Evolutionary conservation across 768 basidiomycete genomes (phyloP), one percentile per base, ranked within the genome.

Genomic region (Lyophyllum atratum): DNA sequence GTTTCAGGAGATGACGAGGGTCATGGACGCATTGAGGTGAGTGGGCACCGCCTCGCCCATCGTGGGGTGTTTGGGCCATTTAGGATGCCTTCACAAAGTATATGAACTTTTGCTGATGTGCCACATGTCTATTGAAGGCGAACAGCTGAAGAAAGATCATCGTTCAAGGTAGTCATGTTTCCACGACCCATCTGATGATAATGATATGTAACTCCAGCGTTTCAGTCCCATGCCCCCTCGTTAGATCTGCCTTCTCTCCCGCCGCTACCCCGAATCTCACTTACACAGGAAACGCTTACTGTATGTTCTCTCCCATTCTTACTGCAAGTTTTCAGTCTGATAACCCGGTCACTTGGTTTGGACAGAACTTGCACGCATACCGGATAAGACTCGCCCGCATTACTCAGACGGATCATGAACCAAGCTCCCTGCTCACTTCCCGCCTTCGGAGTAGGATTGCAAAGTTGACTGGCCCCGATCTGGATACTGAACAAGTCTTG

Each of bases 351-450:
- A 19, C n/a, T 40, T 15, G n/a, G 2, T 40, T 40, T 40, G 39
- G 17, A 49, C 33, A 69, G 69, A 64, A 53, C 52, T 21, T 68
- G 24, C 65, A 66, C 47, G 60, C 65, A 7, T 60, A 66, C 42
- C 65, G 68, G 44, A 17, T 52, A 7, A 60, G 65, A n/a, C 56
- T 69, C 10, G 59, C 54, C 37, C 55, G 54, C 9, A 40, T 62
- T 3, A 33, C 53, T 31, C 47, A 56, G 43, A 24, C 21, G 4
- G 54, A 56, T n/a, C 29, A 45, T 44, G 57, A 61, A 49, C 55
- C 52, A 29, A 54, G 34, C 39, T 33, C 40, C 34, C 34, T 42
- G 9, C 33, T 49, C 37, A 42, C 17, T 21, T 54, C 50, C 21
- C 49, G 56, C 14, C 28, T 61, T 10, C 56, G 45, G 2, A 37